phyloP scores from a whole-genome alignment of 352 stramenopile genomes.

The Globisporangium rhizosaccharum region DNA sequence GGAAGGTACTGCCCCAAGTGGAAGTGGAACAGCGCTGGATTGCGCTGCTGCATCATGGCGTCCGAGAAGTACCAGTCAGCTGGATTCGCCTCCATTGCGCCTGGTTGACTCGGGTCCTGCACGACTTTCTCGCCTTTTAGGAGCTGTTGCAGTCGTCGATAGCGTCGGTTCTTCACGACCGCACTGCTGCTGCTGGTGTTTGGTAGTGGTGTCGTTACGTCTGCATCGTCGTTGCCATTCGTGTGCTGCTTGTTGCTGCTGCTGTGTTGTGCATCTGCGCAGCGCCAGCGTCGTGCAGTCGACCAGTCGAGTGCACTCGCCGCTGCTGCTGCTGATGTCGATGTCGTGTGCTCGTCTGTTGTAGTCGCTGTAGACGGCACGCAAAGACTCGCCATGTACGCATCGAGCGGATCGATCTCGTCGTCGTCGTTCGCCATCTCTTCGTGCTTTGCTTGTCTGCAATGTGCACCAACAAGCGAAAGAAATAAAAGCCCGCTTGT shows the following conservation, averaged over 20 bases:
- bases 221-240: neutral
- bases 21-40: constrained; percentile 78
- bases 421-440: constrained; percentile 14
- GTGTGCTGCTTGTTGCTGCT: neutral
- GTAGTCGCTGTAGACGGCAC: constrained; percentile 12
- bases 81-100: constrained; percentile 8
- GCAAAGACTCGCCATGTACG: constrained; percentile 71
- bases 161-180: constrained; percentile 69
- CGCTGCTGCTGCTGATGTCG: neutral
- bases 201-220: neutral
- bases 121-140: constrained; percentile 17
- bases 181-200: constrained; percentile 5
- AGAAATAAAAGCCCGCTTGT: no score
- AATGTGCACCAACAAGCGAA: neutral
- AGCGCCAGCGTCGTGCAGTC: neutral
- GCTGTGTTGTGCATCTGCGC: neutral
- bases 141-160: constrained; percentile 62
- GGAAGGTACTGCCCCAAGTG: constrained; percentile 67
- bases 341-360: constrained; percentile 1
- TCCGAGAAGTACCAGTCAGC: constrained; percentile 73
- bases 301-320: constrained; percentile 7
- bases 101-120: constrained; percentile 9
- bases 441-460: neutral
- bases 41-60: constrained; percentile 75
- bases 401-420: constrained; percentile 63